These are phyloP conservation scores for Perilla frutescens DNA, from an alignment of 257 asterid species.

Conservation along the genomic window DNA sequence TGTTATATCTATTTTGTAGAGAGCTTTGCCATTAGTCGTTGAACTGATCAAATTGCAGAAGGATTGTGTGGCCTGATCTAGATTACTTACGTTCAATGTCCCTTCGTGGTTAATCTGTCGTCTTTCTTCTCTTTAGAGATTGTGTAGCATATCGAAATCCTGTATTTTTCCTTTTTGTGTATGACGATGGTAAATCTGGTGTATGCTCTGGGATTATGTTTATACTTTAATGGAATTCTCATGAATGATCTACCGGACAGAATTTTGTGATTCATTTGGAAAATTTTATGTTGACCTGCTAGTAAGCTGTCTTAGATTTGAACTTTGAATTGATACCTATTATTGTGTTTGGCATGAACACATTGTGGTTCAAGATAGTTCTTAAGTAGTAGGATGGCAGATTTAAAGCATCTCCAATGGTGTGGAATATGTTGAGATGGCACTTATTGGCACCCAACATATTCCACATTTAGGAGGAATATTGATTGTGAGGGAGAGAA, in stretches of 20 bases:
- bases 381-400: constrained; percentile 11
- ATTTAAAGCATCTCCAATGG: too few relatives aligned
- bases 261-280: too few relatives aligned
- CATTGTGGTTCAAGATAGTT: constrained; percentile 9
- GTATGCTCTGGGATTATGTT: neutral
- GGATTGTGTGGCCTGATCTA: constrained; percentile 22
- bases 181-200: neutral
- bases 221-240: neutral
- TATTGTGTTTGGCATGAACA: neutral
- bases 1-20: neutral
- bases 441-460: too few relatives aligned
- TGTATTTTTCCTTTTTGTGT: neutral
- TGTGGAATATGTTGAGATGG: too few relatives aligned
- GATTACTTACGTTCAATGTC: constrained; percentile 4
- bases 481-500: too few relatives aligned
- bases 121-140: neutral
- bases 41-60: neutral
- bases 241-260: neutral
- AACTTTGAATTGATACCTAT: neutral
- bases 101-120: neutral
- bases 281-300: neutral
- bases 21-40: constrained; percentile 5
- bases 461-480: too few relatives aligned
- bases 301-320: constrained; percentile 3
- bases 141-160: neutral